phyloP scores from a whole-genome alignment of 2,329 filamentous ascomycete species.

The Clonostachys solani region DNA sequence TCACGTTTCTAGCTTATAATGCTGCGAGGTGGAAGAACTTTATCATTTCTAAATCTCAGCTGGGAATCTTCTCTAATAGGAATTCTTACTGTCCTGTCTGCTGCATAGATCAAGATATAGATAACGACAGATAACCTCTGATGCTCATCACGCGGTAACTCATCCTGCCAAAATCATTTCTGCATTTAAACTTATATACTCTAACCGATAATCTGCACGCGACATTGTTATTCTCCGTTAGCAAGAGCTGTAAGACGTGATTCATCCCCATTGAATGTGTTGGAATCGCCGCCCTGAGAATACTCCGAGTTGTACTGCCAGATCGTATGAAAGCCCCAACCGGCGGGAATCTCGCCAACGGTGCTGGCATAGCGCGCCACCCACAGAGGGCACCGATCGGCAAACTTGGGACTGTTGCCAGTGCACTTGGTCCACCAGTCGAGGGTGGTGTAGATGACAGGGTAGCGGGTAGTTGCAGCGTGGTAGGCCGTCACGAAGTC shows the following conservation, averaged over 20 bases:
- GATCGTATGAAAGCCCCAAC: slow-evolving; percentile 48
- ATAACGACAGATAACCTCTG: too few species aligned
- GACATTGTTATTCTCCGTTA: not conserved
- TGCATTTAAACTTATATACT: too few species aligned
- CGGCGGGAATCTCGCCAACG: slow-evolving; percentile 38
- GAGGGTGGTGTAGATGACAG: slow-evolving; percentile 46
- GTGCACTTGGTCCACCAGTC: slow-evolving; percentile 50
- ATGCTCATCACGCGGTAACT: too few species aligned
- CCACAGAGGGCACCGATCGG: slow-evolving; percentile 36
- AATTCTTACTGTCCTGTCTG: too few species aligned
- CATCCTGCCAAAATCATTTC: too few species aligned
- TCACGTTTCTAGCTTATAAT: too few species aligned
- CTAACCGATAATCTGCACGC: too few species aligned
- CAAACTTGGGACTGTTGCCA: slow-evolving; percentile 40
- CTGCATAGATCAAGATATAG: too few species aligned
- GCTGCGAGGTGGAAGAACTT: too few species aligned
- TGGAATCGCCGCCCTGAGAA: slow-evolving; percentile 45
- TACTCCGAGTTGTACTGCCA: slow-evolving; percentile 49
- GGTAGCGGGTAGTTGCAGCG: slow-evolving; percentile 35
- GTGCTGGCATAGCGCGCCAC: slow-evolving; percentile 35
- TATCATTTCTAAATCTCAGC: too few species aligned
- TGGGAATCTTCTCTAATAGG: too few species aligned
- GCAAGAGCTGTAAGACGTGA: slow-evolving; percentile 2
- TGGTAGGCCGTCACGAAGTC: slow-evolving; percentile 47
- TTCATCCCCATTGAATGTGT: slow-evolving; percentile 41